Conservation (phyloP, 2,329 filamentous ascomycete genomes). For the Hypoxylon sp. region DNA sequence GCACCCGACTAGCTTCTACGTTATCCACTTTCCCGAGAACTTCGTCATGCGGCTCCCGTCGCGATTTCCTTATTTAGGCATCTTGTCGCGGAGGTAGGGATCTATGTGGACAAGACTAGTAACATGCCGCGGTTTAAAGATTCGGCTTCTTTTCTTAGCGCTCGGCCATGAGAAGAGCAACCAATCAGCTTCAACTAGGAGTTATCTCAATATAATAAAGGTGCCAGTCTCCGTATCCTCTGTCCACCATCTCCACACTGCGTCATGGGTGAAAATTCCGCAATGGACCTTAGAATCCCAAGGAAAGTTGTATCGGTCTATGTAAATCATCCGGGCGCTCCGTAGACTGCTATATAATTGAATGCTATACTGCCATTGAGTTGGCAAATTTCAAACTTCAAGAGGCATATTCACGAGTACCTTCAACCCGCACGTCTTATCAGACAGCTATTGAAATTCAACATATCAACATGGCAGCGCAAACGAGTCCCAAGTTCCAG, state of each 20-base stretch:
- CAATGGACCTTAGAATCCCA: neutral
- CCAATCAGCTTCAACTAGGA: neutral
- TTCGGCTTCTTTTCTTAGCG: slow-evolving; percentile 1
- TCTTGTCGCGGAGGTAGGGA: neutral
- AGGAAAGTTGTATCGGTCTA: neutral
- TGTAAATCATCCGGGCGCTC: neutral
- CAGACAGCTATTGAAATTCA: neutral
- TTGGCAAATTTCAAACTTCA: neutral
- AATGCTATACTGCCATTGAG: neutral
- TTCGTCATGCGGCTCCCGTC: neutral
- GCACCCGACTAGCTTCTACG: slow-evolving; percentile 1
- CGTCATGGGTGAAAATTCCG: slow-evolving; percentile 12
- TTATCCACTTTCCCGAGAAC: neutral
- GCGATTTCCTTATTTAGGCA: neutral
- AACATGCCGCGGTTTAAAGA: slow-evolving; percentile 1
- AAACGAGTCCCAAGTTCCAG: slow-evolving; percentile 60
- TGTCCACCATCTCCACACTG: slow-evolving; percentile 22
- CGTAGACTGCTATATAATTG: slow-evolving; percentile 7
- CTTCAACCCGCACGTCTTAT: neutral
- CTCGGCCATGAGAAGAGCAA: neutral
- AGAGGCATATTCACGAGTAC: neutral
- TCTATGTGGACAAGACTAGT: slow-evolving; percentile 3
- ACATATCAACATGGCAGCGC: slow-evolving; percentile 33
- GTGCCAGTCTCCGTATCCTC: slow-evolving; percentile 12
- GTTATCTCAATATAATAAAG: neutral